Evolutionary conservation across 1,139 yeast genomes (phyloP).

Genomic region (Lodderomyces oxycetoniae): DNA sequence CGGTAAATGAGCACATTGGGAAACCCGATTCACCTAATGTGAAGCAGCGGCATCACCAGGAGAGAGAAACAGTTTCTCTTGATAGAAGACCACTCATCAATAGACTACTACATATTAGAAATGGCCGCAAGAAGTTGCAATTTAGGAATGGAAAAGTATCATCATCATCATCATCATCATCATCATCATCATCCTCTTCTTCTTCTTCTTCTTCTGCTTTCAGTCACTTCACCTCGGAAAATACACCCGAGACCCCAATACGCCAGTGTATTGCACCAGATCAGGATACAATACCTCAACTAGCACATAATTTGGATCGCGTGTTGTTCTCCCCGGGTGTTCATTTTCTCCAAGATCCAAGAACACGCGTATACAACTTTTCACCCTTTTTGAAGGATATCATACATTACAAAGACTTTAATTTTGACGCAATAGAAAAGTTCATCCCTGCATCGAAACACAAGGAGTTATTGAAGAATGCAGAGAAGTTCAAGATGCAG

Average conservation of each 20-base stretch:
- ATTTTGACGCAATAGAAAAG: slow-evolving; percentile 51
- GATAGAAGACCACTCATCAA: no score
- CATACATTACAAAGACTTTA: slow-evolving; percentile 64
- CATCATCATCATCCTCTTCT: no score
- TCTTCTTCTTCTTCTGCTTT: no score
- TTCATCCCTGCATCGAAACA: slow-evolving; percentile 73
- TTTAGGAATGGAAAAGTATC: no score
- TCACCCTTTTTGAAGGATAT: slow-evolving; percentile 57
- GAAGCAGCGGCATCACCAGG: no score
- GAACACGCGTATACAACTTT: slow-evolving; percentile 71
- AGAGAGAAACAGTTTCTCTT: no score
- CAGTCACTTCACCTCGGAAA: slow-evolving; percentile 2
- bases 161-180: no score
- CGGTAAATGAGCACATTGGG: no score
- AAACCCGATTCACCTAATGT: no score
- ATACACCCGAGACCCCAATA: slow-evolving; percentile 12
- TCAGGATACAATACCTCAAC: slow-evolving; percentile 28
- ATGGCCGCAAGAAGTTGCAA: no score
- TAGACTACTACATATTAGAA: no score
- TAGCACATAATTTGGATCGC: slow-evolving; percentile 62
- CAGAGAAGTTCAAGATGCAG: slow-evolving; percentile 35
- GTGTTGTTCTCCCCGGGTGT: slow-evolving; percentile 81
- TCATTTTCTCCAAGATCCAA: slow-evolving; percentile 71
- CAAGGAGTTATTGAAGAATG: slow-evolving; percentile 42
- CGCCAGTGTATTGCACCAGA: slow-evolving; percentile 23